Conservation (phyloP, 345 rosid species). For the Eucalyptus victrix region DNA sequence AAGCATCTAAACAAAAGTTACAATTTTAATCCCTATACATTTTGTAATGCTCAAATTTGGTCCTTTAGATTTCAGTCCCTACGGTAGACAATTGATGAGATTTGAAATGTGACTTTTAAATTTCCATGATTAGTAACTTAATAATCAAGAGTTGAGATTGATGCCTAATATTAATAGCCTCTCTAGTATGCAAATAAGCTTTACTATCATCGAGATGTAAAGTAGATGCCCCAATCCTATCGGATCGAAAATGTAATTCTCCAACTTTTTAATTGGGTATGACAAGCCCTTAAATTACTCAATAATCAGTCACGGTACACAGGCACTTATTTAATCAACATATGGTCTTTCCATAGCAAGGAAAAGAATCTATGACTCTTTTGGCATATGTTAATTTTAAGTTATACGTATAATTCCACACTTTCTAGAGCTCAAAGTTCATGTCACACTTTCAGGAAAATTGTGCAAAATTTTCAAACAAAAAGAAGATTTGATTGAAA, state of each 20-base stretch:
- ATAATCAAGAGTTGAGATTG: neutral
- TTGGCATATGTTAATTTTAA: neutral
- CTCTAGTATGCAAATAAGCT: neutral
- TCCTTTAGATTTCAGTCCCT: neutral
- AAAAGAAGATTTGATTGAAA: neutral
- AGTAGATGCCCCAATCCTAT: neutral
- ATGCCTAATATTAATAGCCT: neutral
- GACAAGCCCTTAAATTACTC: neutral
- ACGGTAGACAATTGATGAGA: neutral
- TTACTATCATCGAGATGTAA: neutral
- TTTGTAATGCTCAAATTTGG: neutral
- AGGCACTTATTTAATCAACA: neutral
- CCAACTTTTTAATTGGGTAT: neutral
- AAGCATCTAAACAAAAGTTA: neutral
- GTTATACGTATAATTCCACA: neutral
- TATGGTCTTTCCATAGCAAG: neutral
- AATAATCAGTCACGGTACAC: neutral
- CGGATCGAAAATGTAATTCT: accelerated
- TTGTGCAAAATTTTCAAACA: neutral
- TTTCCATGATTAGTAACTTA: neutral
- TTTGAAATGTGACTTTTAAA: neutral
- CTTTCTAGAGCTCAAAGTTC: neutral
- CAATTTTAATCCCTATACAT: neutral
- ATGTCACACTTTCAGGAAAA: neutral
- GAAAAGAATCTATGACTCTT: accelerated